Conservation (phyloP, 208 protist species). For the Crithidia bombi region DNA sequence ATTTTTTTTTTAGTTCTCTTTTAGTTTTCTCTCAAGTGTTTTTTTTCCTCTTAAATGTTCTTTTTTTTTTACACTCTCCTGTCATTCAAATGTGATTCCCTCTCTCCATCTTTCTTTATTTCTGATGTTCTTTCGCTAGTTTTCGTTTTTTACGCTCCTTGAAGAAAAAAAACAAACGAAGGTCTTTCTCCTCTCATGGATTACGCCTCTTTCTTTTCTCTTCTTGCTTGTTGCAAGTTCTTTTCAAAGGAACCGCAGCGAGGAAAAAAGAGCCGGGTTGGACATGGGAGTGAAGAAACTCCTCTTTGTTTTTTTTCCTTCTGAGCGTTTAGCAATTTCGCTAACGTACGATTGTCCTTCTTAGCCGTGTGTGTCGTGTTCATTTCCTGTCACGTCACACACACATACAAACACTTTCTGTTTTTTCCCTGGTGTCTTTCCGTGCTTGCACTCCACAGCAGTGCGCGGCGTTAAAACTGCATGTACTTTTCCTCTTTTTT, state of each 20-base stretch:
- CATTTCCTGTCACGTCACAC: no score
- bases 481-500: background rate
- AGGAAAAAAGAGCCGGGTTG: no score
- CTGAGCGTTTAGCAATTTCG: no score
- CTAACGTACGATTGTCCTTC: no score
- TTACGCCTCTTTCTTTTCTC: conserved; percentile 13
- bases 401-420: no score
- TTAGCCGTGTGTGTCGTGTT: no score
- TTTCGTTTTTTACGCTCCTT: conserved; percentile 14
- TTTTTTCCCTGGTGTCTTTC: no score
- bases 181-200: no score
- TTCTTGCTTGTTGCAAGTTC: background rate
- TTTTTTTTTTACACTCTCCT: background rate
- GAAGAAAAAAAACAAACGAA: background rate
- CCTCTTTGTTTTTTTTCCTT: no score
- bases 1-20: conserved; percentile 31
- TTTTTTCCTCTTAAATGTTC: background rate
- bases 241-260: no score
- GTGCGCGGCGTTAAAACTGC: background rate
- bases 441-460: background rate
- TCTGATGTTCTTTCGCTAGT: background rate
- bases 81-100: background rate
- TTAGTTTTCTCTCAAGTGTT: background rate
- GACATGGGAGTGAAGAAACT: no score
- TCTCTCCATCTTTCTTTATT: background rate